Conservation (phyloP, 169 alveolate genomes). For the Plasmodium billcollinsi region DNA sequence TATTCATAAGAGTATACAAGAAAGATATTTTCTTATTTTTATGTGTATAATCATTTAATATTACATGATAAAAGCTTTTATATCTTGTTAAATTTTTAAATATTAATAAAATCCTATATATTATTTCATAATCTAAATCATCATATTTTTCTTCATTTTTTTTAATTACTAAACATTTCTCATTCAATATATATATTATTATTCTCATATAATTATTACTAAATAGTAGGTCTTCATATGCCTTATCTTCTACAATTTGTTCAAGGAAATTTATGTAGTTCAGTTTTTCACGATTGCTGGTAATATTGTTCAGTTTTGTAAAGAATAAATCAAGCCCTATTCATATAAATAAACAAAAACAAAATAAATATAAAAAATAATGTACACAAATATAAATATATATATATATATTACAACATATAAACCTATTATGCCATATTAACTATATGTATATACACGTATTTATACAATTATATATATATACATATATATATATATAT, state of each 20-base stretch:
- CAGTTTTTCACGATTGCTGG: slow-evolving; percentile 38
- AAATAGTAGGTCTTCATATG: slow-evolving; percentile 55
- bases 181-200: slow-evolving; percentile 73
- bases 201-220: slow-evolving; percentile 66
- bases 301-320: slow-evolving; percentile 51
- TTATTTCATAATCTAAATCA: slow-evolving; percentile 47
- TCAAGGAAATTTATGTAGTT: slow-evolving; percentile 62
- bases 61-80: slow-evolving; percentile 48
- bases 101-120: slow-evolving; percentile 61
- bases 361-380: neutral
- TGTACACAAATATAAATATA: neutral
- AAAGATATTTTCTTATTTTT: slow-evolving; percentile 70
- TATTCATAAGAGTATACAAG: slow-evolving; percentile 73
- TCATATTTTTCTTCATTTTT: slow-evolving; percentile 70
- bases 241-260: slow-evolving; percentile 46
- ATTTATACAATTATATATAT: too few species aligned
- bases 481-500: too few species aligned
- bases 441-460: too few species aligned
- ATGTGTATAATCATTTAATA: slow-evolving; percentile 63
- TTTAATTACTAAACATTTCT: slow-evolving; percentile 17
- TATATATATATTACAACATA: neutral
- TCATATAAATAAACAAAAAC: neutral
- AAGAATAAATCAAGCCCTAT: slow-evolving; percentile 71
- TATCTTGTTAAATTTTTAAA: slow-evolving; percentile 63
- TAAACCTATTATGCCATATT: too few species aligned